Evolutionary conservation across 495 filamentous ascomycete genomes (phyloP).

Genomic region (Evernia prunastri): DNA sequence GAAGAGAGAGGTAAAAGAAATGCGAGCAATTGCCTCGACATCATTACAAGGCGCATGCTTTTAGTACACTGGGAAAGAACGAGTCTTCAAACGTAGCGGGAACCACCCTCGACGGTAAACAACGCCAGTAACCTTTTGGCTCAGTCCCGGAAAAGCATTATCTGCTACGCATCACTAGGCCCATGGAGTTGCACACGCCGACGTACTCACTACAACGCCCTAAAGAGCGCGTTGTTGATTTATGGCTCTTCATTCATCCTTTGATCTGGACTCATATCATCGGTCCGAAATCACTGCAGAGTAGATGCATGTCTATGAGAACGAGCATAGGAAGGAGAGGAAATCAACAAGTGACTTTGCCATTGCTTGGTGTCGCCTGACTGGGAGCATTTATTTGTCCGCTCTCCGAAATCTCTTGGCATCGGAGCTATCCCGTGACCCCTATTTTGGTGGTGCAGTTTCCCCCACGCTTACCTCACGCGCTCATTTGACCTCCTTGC

Average conservation of each 20-base stretch:
- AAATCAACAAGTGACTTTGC: too few relatives aligned
- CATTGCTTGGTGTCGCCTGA: too few relatives aligned
- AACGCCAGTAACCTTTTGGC: not conserved
- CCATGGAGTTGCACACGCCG: not conserved
- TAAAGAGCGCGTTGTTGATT: not conserved
- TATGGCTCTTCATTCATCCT: not conserved
- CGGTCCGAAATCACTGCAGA: too few relatives aligned
- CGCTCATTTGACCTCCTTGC: not conserved
- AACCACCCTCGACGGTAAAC: not conserved
- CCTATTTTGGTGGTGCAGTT: too few relatives aligned
- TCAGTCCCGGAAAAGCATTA: not conserved
- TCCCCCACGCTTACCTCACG: not conserved
- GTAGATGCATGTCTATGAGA: not conserved
- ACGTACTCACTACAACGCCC: not conserved
- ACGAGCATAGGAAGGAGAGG: not conserved
- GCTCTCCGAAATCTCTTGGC: conserved; percentile 6
- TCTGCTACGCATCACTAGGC: not conserved
- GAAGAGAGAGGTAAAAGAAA: not conserved
- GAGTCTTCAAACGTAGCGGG: not conserved
- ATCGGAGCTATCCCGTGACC: not conserved
- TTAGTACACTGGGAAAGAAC: not conserved
- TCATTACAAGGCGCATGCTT: not conserved
- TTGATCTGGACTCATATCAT: not conserved
- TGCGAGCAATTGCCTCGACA: not conserved
- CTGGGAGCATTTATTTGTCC: too few relatives aligned